Evolutionary conservation across 441 rosid genomes (phyloP).

Genomic region (Gossypium davidsonii): DNA sequence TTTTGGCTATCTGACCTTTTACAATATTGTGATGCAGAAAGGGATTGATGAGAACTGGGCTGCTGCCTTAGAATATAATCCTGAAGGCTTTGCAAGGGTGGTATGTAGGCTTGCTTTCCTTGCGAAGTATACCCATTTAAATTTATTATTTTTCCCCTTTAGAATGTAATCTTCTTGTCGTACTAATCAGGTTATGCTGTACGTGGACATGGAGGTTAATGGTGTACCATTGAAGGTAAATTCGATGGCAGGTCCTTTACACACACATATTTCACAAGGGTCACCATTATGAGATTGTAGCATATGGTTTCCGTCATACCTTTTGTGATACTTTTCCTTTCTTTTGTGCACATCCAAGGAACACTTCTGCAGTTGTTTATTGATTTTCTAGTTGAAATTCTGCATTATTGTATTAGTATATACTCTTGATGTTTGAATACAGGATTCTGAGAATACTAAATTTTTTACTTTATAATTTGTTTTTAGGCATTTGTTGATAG

Average conservation of each 20-base stretch:
- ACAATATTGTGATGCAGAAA: slow-evolving; percentile 52
- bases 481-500: slow-evolving; percentile 95
- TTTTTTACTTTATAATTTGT: slow-evolving; percentile 4
- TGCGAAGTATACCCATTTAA: slow-evolving; percentile 10
- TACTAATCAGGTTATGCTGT: slow-evolving; percentile 72
- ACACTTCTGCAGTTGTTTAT: not conserved
- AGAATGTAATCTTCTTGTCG: slow-evolving; percentile 16
- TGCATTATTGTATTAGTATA: not conserved
- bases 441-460: not conserved
- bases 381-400: not conserved
- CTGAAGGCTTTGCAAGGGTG: slow-evolving; percentile 98
- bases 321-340: not conserved
- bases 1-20: slow-evolving; percentile 17
- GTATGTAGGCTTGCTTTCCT: slow-evolving; percentile 44
- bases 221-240: slow-evolving; percentile 87
- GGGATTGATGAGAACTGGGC: slow-evolving; percentile 99
- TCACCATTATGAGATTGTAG: not conserved
- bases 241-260: slow-evolving; percentile 3
- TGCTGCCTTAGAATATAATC: slow-evolving; percentile 93
- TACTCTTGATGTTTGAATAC: not conserved
- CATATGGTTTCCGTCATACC: not conserved
- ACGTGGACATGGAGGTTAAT: slow-evolving; percentile 98
- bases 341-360: not conserved
- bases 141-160: not conserved
- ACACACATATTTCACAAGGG: not conserved